phyloP scores from a whole-genome alignment of 345 rosid species.

The Combretum micranthum region DNA sequence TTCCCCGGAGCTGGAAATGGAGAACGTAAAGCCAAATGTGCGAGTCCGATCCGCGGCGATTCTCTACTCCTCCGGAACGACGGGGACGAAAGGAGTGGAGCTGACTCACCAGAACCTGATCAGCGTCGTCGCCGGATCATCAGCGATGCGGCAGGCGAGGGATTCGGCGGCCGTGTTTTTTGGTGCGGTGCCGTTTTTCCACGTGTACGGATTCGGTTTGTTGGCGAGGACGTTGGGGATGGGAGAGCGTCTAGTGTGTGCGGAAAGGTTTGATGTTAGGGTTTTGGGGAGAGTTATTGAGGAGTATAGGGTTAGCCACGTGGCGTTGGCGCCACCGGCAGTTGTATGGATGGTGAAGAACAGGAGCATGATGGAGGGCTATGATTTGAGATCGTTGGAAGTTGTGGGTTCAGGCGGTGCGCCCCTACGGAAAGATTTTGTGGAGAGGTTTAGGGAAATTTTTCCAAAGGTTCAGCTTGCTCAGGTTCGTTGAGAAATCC shows the following conservation, averaged over 20 bases:
- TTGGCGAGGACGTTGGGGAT: conserved; percentile 23
- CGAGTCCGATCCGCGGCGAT: conserved; percentile 49
- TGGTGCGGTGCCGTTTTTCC: conserved; percentile 49
- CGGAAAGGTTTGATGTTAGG: conserved; percentile 22
- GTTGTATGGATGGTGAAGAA: conserved; percentile 29
- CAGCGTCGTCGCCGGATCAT: conserved; percentile 15
- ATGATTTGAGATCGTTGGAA: conserved; percentile 46
- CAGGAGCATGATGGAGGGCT: conserved; percentile 10
- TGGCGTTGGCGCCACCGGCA: conserved; percentile 44
- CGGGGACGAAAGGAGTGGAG: conserved; percentile 49
- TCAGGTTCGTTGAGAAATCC: conserved; percentile 27
- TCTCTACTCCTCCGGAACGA: conserved; percentile 63
- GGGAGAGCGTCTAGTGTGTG: conserved; percentile 36
- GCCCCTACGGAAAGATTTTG: conserved; percentile 17
- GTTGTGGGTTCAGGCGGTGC: conserved; percentile 44
- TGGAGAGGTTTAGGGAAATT: conserved; percentile 19
- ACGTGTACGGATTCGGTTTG: conserved; percentile 36
- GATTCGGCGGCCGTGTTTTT: conserved; percentile 16
- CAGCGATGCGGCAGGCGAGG: conserved; percentile 21
- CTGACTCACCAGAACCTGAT: conserved; percentile 41
- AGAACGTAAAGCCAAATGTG: conserved; percentile 1
- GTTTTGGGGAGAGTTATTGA: conserved; percentile 22
- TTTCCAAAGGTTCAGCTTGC: conserved; percentile 30
- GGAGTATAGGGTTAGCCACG: conserved; percentile 26
- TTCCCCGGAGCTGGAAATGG: no score